Base-by-base conservation (phyloP, 495 filamentous ascomycete species). In the Staphylotrichum tortipilum region DNA sequence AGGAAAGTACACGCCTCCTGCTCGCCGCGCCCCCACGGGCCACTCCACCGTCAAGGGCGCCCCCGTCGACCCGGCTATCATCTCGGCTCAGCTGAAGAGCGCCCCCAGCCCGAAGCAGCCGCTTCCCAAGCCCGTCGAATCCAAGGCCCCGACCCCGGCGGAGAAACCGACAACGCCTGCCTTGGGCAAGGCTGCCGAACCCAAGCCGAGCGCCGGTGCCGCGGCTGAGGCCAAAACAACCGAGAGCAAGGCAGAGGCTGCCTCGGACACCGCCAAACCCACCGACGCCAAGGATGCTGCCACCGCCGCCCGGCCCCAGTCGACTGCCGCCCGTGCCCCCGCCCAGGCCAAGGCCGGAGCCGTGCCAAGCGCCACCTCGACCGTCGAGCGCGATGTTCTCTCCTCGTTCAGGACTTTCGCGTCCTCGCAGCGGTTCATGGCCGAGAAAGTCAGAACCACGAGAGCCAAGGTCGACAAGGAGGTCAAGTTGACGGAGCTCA, bases 1-100 rank as follows among this genome's bases (percentile, higher is more conserved):
- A 45, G 88, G 86, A 65, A 88, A 85, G 60, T 98, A 97, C 60
- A 95, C 85, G 1, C 89, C 91, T 8, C 92, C 92, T 17, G 89
- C 86, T 11, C 78, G 85, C 49, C 80, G 92, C 54, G 82, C 89
- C 24, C 85, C 86, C 22, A 82, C 84, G 18, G 83, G 76, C 33
- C 77, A 84, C 43, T 69, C 86, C 1, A 87, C 81, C 44, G 84
- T 87, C 39, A 73, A 78, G 54, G 82, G 85, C 22, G 83, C 81
- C 52, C 85, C 87, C 8, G 77, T 85, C 24, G 86, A 91, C 54
- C 83, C 89, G 29, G 83, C 86, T 35, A 91, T 91, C 58, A 89
- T 91, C 55, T 84, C 85, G 21, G 80, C 86, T 15, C 81, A 84
- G 58, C 63, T 89, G 23, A 79, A 79, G 63, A 52, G 52, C 56